Percentiles rank a stretch among this genome's conserved stretches.
These are phyloP conservation scores for Erodium chrysanthum DNA, from an alignment of 441 rosid species.

Conservation along the genomic window DNA sequence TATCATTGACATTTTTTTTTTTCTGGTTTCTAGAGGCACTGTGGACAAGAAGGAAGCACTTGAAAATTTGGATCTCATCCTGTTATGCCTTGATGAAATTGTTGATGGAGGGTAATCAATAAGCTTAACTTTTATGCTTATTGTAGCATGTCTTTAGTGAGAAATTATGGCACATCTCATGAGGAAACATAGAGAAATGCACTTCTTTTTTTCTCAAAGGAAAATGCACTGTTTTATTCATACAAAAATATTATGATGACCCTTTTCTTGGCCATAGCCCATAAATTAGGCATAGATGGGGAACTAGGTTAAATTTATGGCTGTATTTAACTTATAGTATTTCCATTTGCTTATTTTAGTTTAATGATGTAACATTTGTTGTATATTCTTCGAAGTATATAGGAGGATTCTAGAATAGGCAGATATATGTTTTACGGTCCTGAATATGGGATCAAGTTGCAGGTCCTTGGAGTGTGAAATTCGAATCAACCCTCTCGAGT, in stretches of 20 bases:
- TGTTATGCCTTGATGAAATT: slow-evolving; percentile 80
- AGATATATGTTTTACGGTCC: too few species aligned
- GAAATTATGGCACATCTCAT: neutral
- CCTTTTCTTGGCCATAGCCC: too few species aligned
- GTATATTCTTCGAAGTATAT: too few species aligned
- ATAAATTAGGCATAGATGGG: too few species aligned
- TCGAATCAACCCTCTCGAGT: too few species aligned
- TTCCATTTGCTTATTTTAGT: too few species aligned
- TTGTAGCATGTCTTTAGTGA: neutral
- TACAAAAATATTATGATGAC: neutral
- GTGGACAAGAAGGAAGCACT: slow-evolving; percentile 86
- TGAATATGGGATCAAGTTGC: too few species aligned
- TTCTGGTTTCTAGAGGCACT: neutral
- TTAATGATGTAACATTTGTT: too few species aligned
- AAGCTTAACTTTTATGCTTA: slow-evolving; percentile 10
- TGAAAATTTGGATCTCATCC: slow-evolving; percentile 77
- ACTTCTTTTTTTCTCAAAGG: neutral
- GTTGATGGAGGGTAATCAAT: slow-evolving; percentile 56
- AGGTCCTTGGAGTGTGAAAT: too few species aligned
- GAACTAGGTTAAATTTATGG: too few species aligned
- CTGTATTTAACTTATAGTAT: too few species aligned
- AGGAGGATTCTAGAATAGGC: too few species aligned
- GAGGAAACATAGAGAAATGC: neutral
- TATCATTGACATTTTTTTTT: neutral
- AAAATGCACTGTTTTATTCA: neutral